A percentile compares a stretch with the other conserved stretches of the same genome.
These are phyloP conservation scores for Phaeomoniella chlamydospora DNA, from an alignment of 2,329 filamentous ascomycete genomes.

Conservation along the genomic window DNA sequence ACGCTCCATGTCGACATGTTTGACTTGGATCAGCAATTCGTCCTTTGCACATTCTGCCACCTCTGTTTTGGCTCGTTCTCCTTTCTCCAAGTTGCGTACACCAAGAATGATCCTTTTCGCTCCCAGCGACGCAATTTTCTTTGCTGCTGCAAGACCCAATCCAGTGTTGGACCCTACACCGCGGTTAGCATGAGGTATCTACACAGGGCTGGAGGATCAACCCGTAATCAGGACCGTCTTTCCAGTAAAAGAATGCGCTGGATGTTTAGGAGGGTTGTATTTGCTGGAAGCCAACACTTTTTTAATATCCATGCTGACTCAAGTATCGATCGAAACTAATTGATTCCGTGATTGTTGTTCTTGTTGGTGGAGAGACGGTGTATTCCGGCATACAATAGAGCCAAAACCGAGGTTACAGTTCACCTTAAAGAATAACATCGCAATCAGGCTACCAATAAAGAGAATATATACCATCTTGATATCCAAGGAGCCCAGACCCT, in stretches of 20 bases:
- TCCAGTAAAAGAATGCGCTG: constrained; percentile 23
- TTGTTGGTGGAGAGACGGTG: no score
- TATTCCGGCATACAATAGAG: no score
- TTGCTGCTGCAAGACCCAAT: constrained; percentile 33
- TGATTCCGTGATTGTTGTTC: no score
- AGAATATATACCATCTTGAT: no score
- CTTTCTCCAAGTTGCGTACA: constrained; percentile 27
- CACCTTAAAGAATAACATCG: no score
- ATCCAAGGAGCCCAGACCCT: no score
- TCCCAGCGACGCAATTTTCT: constrained; percentile 29
- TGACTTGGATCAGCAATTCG: constrained; percentile 23
- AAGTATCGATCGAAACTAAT: neutral
- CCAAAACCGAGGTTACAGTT: no score
- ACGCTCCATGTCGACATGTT: constrained; percentile 30
- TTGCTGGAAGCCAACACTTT: neutral
- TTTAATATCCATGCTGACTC: neutral
- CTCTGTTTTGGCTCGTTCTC: constrained; percentile 22
- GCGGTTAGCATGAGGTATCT: no score
- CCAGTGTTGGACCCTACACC: constrained; percentile 37
- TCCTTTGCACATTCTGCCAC: constrained; percentile 18
- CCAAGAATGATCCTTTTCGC: constrained; percentile 30
- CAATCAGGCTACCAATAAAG: no score
- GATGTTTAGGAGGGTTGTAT: constrained; percentile 19
- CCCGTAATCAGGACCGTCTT: constrained; percentile 33
- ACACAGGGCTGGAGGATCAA: no score